These are phyloP conservation scores for Cyamopsis tetragonoloba DNA, from an alignment of 306 rosid genomes.

Conservation along the genomic window DNA sequence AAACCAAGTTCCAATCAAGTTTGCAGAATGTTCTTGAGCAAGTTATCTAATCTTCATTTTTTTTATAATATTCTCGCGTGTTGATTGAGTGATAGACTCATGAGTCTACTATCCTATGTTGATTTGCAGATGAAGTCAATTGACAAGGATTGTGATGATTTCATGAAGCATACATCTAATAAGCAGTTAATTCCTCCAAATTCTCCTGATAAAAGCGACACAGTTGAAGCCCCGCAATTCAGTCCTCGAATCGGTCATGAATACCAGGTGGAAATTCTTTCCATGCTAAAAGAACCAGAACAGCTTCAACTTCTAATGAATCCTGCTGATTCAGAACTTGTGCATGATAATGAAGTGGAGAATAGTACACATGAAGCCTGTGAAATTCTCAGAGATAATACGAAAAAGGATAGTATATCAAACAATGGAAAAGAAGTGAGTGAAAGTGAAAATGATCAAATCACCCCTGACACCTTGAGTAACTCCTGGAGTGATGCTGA, in stretches of 20 bases:
- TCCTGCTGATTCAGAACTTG: constrained; percentile 38
- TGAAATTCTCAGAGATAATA: constrained; percentile 29
- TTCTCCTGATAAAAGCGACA: constrained; percentile 40
- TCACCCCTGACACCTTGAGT: constrained; percentile 42
- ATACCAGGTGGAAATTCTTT: constrained; percentile 63
- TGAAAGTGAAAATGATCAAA: constrained; percentile 22
- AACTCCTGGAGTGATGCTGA: constrained; percentile 59
- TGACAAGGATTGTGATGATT: constrained; percentile 29
- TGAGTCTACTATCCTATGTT: constrained; percentile 5
- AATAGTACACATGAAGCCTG: constrained; percentile 13
- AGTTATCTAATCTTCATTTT: background rate
- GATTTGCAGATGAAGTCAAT: constrained; percentile 48
- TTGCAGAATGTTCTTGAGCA: constrained; percentile 9
- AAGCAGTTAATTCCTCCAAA: constrained; percentile 35
- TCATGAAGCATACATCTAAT: constrained; percentile 31
- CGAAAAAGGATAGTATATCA: constrained; percentile 19
- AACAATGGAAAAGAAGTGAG: constrained; percentile 16
- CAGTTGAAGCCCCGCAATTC: constrained; percentile 41
- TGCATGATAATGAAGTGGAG: constrained; percentile 25
- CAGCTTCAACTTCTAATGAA: constrained; percentile 30
- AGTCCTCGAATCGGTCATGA: constrained; percentile 58
- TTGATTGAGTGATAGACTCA: background rate
- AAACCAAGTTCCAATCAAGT: background rate
- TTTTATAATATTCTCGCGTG: background rate
- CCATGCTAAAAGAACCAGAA: constrained; percentile 41